phyloP scores from a whole-genome alignment of 306 rosid genomes.

The Fragaria vesca region DNA sequence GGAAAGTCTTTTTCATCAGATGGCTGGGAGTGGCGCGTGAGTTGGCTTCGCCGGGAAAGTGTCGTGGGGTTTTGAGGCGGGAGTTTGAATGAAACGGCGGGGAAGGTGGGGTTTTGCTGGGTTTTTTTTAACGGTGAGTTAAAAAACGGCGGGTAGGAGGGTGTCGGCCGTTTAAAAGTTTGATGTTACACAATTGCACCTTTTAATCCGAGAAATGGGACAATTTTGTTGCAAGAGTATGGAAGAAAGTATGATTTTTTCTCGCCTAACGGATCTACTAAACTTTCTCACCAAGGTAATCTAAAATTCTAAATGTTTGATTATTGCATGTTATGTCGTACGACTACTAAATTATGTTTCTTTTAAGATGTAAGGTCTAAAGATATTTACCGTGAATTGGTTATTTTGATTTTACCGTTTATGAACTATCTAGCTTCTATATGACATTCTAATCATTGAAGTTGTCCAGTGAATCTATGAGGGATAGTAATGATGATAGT shows the following conservation, averaged over 20 bases:
- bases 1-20: background rate
- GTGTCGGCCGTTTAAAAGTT: background rate
- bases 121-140: background rate
- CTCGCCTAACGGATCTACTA: background rate
- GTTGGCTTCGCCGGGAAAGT: background rate
- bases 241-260: background rate
- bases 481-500: background rate
- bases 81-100: conserved; percentile 13
- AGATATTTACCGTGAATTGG: too few relatives aligned
- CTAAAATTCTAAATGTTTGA: background rate
- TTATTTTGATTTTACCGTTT: too few relatives aligned
- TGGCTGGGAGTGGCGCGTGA: background rate
- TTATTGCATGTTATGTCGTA: too few relatives aligned
- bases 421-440: background rate
- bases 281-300: background rate
- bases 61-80: background rate
- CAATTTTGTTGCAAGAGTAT: background rate
- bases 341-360: too few relatives aligned
- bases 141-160: background rate
- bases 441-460: background rate
- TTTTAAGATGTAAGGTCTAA: background rate
- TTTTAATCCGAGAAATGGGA: background rate
- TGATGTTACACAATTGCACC: background rate
- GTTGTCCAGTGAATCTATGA: background rate
- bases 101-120: background rate